Base-by-base conservation (phyloP, 1,139 yeast genomes). In the Kodamaea sp. region DNA sequence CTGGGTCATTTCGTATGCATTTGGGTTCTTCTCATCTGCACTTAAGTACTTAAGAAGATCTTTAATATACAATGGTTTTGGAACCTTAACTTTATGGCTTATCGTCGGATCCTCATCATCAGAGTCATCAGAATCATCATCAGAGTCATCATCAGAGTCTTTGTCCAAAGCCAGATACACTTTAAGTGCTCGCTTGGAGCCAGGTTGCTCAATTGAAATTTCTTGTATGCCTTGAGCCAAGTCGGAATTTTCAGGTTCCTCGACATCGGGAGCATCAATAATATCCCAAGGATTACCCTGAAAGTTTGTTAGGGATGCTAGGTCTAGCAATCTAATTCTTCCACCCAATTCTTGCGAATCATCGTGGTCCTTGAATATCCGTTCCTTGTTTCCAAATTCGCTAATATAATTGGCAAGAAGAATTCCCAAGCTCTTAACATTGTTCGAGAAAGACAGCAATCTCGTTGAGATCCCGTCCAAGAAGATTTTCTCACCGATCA, bases 61-160 rank as follows among this genome's bases (percentile, higher is more conserved):
- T 40, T 77, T 76, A 19, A 84, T 62, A 47, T 82, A 84, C 2
- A 81, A 66, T 0, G 90, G 90, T 4, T 68, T 59, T 0, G 68
- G 50, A 0, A 77, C 59, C n/a, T 52, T 59, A 7, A 58, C 52
- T 13, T 55, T 61, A 26, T 57, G 57, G n/a, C 61, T 63, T 23
- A 67, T 42, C 2, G 73, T 59, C 1, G 75, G 76, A 35, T 77
- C 83, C 15, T 76, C 81, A 18, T 66, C 72, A 35, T 76, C 82
- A n/a, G 73, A 66, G 37, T 72, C 77, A 24, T 71, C 78, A 3
- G 56, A 53, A 35, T 34, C 35, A 28, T 22, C 20, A 20, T n/a
- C 9, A 7, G 21, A 15, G 15, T 35, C 39, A 26, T 26, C 36
- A 19, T 36, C 37, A 5, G 37, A 34, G 12, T 34, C 37, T 20